A percentile compares a stretch with the other conserved stretches of the same genome.
Conservation (phyloP, 2,329 filamentous ascomycete species). For the Aspergillus fumigatus region DNA sequence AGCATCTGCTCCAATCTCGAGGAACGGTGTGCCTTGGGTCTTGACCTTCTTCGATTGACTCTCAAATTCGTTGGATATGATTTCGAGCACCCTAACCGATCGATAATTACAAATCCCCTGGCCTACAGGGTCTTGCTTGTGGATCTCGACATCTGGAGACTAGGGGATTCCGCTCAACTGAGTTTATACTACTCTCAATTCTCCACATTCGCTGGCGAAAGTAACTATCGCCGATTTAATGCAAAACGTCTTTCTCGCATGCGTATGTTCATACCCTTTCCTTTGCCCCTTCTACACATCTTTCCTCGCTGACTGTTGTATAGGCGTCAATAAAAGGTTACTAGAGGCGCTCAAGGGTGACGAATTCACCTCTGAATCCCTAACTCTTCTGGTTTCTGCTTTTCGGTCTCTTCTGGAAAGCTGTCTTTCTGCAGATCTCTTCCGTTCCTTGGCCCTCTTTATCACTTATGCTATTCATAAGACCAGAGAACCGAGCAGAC, state of each 20-base stretch:
- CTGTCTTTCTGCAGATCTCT: conserved; percentile 76
- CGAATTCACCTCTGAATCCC: conserved; percentile 64
- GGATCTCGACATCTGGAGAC: conserved; percentile 90
- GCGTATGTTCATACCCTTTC: conserved; percentile 55
- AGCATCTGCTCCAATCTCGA: conserved; percentile 33
- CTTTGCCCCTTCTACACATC: background rate
- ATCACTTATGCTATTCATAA: conserved; percentile 88
- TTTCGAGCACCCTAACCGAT: conserved; percentile 71
- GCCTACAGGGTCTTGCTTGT: conserved; percentile 89
- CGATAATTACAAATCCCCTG: conserved; percentile 91
- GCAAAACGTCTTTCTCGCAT: conserved; percentile 80
- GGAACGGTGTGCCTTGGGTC: conserved; percentile 50
- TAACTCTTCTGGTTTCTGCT: conserved; percentile 71
- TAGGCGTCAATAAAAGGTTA: conserved; percentile 83
- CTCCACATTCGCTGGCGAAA: conserved; percentile 77
- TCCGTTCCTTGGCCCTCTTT: conserved; percentile 82
- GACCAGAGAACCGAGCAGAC: conserved; percentile 39
- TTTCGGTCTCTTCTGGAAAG: conserved; percentile 75
- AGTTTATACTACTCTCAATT: conserved; percentile 93
- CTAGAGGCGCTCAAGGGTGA: conserved; percentile 89
- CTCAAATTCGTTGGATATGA: conserved; percentile 88
- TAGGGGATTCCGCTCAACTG: conserved; percentile 70
- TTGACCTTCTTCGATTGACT: conserved; percentile 67
- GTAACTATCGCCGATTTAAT: conserved; percentile 91
- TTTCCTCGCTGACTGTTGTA: conserved; percentile 13